Evolutionary conservation across 805 yeast genomes (phyloP), one percentile per base, ranked within the genome.

Genomic region (Komagataella kurtzmanii): DNA sequence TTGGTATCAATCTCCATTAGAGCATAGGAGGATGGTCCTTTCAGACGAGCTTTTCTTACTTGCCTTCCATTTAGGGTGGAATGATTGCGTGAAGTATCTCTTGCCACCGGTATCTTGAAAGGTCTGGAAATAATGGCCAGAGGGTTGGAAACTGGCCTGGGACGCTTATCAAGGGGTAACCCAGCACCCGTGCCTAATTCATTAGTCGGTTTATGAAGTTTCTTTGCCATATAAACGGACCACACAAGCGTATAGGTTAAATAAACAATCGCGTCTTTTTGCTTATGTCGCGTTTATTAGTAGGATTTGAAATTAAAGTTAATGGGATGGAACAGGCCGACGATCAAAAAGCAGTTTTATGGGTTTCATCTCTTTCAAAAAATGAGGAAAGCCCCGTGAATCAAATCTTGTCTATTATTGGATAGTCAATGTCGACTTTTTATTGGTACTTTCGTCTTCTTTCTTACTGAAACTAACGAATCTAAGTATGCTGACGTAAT

Each of bases 101-200:
- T 54, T 54, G 61, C 66, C 52, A 82, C 76, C 0, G 95, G 95
- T 1, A 84, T 75, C 54, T 71, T 77, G 66, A 85, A 86, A 0
- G 95, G 95, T 59, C 72, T 79, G 2, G 80, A 66, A n/a, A 85
- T 67, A 19, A 76, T 68, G 6, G 63, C 68, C 2, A 72, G 65
- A 2, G 87, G 75, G 50, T 79, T 81, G 3, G 73, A 71, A 18
- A 76, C 71, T 17, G 75, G 69, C 19, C 83, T 70, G 6, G 82
- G 81, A 46, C 82, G 69, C 49, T 76, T 73, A 7, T 74, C 73
- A 17, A 73, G 71, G n/a, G 79, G 75, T 0, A 85, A 71, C 0
- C 86, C 85, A 1, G 85, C 85, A 1, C 90, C 91, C 1, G 81
- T 77, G 1, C 89, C 90, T 36, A 81, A 66, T 44, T 73, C 76